These are phyloP conservation scores for Polygonum aviculare DNA, from an alignment of 148 eudicot species.

Conservation along the genomic window DNA sequence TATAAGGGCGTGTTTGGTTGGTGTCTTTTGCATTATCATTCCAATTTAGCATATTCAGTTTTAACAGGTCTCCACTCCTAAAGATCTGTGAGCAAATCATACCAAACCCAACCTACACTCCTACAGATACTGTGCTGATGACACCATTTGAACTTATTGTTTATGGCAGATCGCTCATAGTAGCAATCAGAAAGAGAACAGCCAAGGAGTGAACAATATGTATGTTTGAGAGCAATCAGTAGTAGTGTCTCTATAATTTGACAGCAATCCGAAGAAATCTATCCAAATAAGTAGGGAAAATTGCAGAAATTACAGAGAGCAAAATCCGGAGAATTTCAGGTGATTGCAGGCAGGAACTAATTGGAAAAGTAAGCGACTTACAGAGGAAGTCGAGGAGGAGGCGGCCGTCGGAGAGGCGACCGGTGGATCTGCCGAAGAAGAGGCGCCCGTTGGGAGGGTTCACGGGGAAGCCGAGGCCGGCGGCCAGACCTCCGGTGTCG, in stretches of 20 bases:
- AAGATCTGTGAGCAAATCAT: neutral
- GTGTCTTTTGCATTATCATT: neutral
- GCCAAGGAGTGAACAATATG: neutral
- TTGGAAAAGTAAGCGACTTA: constrained; percentile 18
- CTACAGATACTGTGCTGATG: too few species aligned
- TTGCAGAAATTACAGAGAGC: neutral
- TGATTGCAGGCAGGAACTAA: neutral
- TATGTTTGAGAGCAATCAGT: neutral
- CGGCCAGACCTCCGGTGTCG: constrained; percentile 58
- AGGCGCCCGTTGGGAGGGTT: constrained; percentile 44
- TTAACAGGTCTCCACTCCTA: neutral
- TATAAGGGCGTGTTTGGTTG: neutral
- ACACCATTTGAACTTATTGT: too few species aligned
- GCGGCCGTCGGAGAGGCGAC: constrained; percentile 59
- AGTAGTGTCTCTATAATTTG: neutral
- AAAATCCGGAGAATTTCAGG: neutral
- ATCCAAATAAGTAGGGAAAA: neutral
- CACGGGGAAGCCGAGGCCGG: constrained; percentile 48
- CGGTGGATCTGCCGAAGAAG: constrained; percentile 42
- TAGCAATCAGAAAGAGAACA: neutral
- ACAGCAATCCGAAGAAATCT: neutral
- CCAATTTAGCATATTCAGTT: neutral
- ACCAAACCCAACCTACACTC: neutral
- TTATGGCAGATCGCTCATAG: too few species aligned
- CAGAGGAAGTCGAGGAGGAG: constrained; percentile 61